Evolutionary conservation across 2,329 filamentous ascomycete genomes (phyloP).

Genomic region (Westerdykella sp.): DNA sequence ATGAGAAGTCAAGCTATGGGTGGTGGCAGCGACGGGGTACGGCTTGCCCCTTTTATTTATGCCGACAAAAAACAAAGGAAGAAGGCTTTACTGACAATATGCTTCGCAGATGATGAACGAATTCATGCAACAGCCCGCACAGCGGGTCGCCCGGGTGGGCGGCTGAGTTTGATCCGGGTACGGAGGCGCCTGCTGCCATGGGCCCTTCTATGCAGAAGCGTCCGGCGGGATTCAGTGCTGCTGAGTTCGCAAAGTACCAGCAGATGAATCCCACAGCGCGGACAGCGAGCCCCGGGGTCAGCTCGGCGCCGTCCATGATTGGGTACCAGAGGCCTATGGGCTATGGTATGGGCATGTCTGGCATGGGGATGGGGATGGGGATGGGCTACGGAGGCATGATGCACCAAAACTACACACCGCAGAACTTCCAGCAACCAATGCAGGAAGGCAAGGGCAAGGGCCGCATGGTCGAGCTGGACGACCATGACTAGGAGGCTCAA

Average conservation of each 20-base stretch:
- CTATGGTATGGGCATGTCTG: slow-evolving; percentile 37
- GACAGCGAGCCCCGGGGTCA: slow-evolving; percentile 54
- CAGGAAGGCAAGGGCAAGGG: slow-evolving; percentile 72
- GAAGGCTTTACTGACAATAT: slow-evolving; percentile 21
- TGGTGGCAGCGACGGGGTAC: slow-evolving; percentile 58
- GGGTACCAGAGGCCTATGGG: slow-evolving; percentile 52
- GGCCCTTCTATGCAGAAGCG: slow-evolving; percentile 59
- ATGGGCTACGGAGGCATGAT: slow-evolving; percentile 50
- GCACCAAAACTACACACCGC: slow-evolving; percentile 38
- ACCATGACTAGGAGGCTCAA: slow-evolving; percentile 91
- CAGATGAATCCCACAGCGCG: slow-evolving; percentile 53
- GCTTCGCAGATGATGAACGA: slow-evolving; percentile 78
- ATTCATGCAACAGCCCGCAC: slow-evolving; percentile 74
- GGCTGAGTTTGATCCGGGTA: slow-evolving; percentile 56
- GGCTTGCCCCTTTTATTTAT: slow-evolving; percentile 8
- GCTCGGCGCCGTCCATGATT: slow-evolving; percentile 39
- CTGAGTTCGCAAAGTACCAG: slow-evolving; percentile 84
- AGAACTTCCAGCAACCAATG: slow-evolving; percentile 42
- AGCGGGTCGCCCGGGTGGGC: slow-evolving; percentile 56
- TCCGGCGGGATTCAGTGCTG: slow-evolving; percentile 59
- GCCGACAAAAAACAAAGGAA: neutral
- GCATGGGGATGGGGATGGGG: slow-evolving; percentile 53
- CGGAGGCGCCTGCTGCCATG: slow-evolving; percentile 60
- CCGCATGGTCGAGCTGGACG: slow-evolving; percentile 81
- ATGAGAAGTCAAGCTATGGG: slow-evolving; percentile 68